Base-by-base conservation (phyloP, 352 stramenopile species). In the Phytophthora pistaciae region DNA sequence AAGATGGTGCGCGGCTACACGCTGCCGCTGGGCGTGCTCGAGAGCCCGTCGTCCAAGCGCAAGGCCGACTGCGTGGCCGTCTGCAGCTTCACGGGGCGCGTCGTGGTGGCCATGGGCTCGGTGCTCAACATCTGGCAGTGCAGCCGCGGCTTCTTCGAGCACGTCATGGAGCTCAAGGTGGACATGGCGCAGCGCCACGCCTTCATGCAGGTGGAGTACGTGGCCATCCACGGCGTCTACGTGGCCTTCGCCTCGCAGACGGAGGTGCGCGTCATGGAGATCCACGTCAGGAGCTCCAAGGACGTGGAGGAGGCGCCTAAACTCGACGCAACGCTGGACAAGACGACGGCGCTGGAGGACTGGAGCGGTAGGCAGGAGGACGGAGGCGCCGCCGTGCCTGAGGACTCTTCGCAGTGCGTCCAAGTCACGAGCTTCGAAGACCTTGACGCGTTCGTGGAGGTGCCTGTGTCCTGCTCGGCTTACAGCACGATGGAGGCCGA, bases 111-210 rank as follows among this genome's bases (percentile, higher is more conserved):
- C 5, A 94, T 91, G 82, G 85, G 87, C 18, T 79, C 81, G 9
- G 78, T 91, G 29, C 62, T 96, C 48, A 96, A 96, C 63, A 87
- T 96, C 18, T 96, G 89, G 89, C 89, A 96, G 64, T 95, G 87
- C 66, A 94, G 87, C 56, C 82, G 77, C 46, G 87, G 87, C 54
- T 94, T 96, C 70, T 96, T 96, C 59, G 87, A 96, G 79, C 89
- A 96, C 64, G 87, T 96, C n/a, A 88, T 96, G 80, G 89, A 96
- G 70, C 78, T 96, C 33, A 88, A 86, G 48, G 83, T 95, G n/a
- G 87, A 93, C 48, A 91, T 93, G 79, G 65, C 84, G 9, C 84
- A 92, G 67, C 77, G 77, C n/a, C 82, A 91, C 63, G 83, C 85
- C 46, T 92, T 83, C 68, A 73, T 91, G 33, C 80, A 91, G 60